A percentile compares a stretch with the other conserved stretches of the same genome.
Evolutionary conservation across 345 rosid genomes (phyloP).

Genomic region (Microcos paniculata): DNA sequence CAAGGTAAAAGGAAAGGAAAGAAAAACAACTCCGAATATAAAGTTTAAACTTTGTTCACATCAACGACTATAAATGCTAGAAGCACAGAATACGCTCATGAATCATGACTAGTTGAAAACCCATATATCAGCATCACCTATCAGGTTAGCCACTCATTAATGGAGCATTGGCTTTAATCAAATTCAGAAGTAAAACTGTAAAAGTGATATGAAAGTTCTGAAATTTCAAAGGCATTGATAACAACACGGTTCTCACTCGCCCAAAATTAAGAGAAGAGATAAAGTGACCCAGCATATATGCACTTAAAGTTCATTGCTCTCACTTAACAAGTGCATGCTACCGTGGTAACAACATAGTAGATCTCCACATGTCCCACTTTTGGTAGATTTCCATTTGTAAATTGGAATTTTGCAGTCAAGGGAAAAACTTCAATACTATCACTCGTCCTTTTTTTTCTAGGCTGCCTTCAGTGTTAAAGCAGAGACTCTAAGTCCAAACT

Average conservation of each 20-base stretch:
- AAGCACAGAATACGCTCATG: neutral
- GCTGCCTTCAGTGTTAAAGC: neutral
- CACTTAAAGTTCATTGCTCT: neutral
- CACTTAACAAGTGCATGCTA: neutral
- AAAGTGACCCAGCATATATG: neutral
- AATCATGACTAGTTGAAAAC: neutral
- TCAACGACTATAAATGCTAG: neutral
- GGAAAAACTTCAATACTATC: too few relatives aligned
- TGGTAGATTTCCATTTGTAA: neutral
- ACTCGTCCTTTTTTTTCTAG: neutral
- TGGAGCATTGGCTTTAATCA: neutral
- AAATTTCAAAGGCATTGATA: conserved; percentile 3
- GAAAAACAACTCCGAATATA: neutral
- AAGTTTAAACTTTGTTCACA: neutral
- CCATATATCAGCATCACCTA: neutral
- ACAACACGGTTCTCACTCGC: neutral
- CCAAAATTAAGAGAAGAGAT: neutral
- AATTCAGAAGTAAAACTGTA: neutral
- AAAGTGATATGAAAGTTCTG: neutral
- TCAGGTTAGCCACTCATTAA: neutral
- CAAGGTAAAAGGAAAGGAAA: neutral
- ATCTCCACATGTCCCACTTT: neutral
- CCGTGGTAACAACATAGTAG: neutral
- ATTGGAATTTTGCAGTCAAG: neutral
- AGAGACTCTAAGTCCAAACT: neutral